Percentiles rank a stretch among this genome's conserved stretches.
These are phyloP conservation scores for Luzula sylvatica DNA, from an alignment of 176 grass and related monocot genomes.

Conservation along the genomic window DNA sequence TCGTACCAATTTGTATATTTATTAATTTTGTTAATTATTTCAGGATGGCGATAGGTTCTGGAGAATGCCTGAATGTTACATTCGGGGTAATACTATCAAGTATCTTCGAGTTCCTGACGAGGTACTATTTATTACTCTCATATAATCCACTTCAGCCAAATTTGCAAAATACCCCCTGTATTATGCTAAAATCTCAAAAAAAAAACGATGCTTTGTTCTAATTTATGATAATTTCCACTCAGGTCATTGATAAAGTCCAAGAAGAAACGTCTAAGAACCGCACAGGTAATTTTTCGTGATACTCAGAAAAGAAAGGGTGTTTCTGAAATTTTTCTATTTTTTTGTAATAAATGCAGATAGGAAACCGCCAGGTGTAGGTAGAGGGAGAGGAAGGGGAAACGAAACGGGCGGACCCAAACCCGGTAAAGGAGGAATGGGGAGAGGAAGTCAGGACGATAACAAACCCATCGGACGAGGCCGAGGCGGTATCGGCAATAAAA, in stretches of 20 bases:
- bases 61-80: conserved; percentile 99
- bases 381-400: conserved; percentile 80
- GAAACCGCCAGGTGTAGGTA: conserved; percentile 89
- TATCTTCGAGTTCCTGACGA: conserved; percentile 99
- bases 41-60: conserved; percentile 99
- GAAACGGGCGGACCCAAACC: conserved; percentile 32
- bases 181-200: no score
- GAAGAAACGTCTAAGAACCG: conserved; percentile 94
- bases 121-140: conserved; percentile 34
- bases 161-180: not conserved
- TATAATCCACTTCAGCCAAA: not conserved
- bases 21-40: conserved; percentile 15
- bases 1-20: not conserved
- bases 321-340: not conserved
- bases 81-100: conserved; percentile 95
- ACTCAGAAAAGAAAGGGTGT: no score
- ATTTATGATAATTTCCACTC: not conserved
- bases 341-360: conserved; percentile 42
- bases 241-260: conserved; percentile 99
- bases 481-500: conserved; percentile 55
- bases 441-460: conserved; percentile 67
- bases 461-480: conserved; percentile 52
- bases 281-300: conserved; percentile 54
- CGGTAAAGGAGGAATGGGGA: conserved; percentile 56
- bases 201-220: conserved; percentile 4